Base-by-base conservation (phyloP, 2,329 filamentous ascomycete genomes). In the Aspergillus calidoustus region DNA sequence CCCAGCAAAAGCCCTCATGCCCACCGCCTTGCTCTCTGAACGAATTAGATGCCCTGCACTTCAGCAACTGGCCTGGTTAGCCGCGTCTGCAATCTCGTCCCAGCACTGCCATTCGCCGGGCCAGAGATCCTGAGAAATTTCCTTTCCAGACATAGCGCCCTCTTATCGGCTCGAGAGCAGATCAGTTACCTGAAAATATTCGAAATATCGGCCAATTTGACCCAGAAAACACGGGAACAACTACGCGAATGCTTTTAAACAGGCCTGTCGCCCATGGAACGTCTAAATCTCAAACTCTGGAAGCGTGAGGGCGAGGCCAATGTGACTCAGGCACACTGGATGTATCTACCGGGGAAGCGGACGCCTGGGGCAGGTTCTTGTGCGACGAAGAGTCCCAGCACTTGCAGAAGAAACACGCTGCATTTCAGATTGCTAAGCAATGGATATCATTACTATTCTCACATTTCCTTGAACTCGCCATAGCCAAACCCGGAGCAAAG, bases 21-120 rank as follows among this genome's bases (percentile, higher is more conserved):
- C 48, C 63, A 69, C 68, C 68, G 67, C 68, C 64, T 53, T 53
- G 13, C n/a, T 1, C 3, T 5, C 41, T 30, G 11, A 3, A 7
- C 64, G 62, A 66, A 66, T 66, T n/a, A 57, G 17, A 43, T 17
- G 11, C 13, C n/a, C 19, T 11, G 19, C 30, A 49, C 9, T 19
- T n/a, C 8, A 5, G 22, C 8, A 19, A 7, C 47, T 23, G 22
- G 46, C 17, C 46, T 19, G 46, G 34, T 5, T 7, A 2, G 19
- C 3, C 1, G 53, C 25, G 30, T 30, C 25, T 13, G 3, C 23
- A 25, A 56, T 13, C 3, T 15, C 3, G 2, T 6, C 3, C 23
- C 8, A 28, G 31, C 30, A 25, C 30, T 57, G 15, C 17, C 11
- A 58, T 52, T 58, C 5, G 55, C 34, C 34, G 55, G 55, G 28